Evolutionary conservation across 2,329 filamentous ascomycete species (phyloP), one percentile per base, ranked within the genome.

Genomic region (Colletotrichum costaricense): DNA sequence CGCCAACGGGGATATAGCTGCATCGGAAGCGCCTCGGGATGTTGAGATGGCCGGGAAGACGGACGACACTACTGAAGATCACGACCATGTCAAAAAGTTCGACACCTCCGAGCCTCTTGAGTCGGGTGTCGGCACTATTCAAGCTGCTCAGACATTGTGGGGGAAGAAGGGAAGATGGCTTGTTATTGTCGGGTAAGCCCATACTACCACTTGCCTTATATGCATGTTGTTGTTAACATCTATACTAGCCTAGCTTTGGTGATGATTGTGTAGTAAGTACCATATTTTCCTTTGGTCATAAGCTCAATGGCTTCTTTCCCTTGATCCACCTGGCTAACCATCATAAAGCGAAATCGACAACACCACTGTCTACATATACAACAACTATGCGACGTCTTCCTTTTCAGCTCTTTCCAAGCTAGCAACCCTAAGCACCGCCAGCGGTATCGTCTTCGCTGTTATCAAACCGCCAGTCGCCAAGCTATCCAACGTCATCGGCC

Each of bases 401-500:
- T 72, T 72, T 12, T 63, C 64, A 19, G 69, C 69, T 12, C 19
- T 72, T 7, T 72, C 65, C 2, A 69, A 69, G 9, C 19, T 72
- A 24, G 65, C 65, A 22, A 72, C 69, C 6, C 59, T 69, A 9
- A 28, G 38, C 12, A 69, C 69, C 14, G 65, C 59, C 9, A 64
- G 30, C 14, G 42, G 59, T 6, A 72, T 69, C 4, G 66, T 69
- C 12, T 60, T 69, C n/a, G 65, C 69, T 7, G 66, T 64, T 2
- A 35, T 69, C 16, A 72, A 72, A 30, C 64, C 69, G 1, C 69
- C 58, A 19, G 28, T 72, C 6, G 69, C 69, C 24, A 72, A 72
- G 57, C 8, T 72, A 9, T 68, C 64, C 52, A 72, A 72, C 24
- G 64, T 63, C 22, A 54, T 69, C 12, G 69, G 69, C 5, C 58